Percentiles rank a stretch among this genome's conserved stretches.
Conservation (phyloP, 148 eudicot species). For the Arbutus unedo region DNA sequence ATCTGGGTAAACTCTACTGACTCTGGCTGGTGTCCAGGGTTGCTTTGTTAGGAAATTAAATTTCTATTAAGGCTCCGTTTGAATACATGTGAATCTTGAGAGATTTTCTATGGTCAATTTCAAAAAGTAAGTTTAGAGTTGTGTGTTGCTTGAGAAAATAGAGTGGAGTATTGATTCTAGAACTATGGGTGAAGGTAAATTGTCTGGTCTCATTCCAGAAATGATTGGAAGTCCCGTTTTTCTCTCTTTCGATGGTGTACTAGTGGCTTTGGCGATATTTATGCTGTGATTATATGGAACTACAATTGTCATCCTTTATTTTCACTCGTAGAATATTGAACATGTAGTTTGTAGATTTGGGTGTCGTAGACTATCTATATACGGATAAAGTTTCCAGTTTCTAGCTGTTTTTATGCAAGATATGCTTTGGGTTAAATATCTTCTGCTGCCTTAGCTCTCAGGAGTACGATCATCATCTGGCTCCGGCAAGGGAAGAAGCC, state of each 20-base stretch:
- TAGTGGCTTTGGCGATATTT: background rate
- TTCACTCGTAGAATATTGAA: background rate
- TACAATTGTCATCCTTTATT: background rate
- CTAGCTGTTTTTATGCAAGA: background rate
- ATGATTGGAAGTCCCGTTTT: background rate
- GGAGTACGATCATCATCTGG: constrained; percentile 48
- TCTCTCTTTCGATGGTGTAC: background rate
- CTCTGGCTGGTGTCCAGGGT: background rate
- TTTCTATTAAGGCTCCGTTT: background rate
- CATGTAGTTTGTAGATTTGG: background rate
- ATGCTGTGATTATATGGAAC: background rate
- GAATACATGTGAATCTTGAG: background rate
- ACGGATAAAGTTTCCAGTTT: background rate
- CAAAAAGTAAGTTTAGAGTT: background rate
- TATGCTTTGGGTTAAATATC: background rate
- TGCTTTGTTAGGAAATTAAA: background rate
- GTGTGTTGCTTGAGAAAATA: background rate
- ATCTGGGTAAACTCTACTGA: background rate
- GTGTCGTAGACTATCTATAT: background rate
- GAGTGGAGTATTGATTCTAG: constrained; percentile 1
- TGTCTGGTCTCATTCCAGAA: background rate
- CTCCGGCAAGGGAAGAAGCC: constrained; percentile 60
- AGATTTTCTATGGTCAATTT: background rate
- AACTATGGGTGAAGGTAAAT: background rate
- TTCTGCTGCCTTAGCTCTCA: constrained; percentile 27